A percentile compares a stretch with the other conserved stretches of the same genome.
These are phyloP conservation scores for Umbilicaria muhlenbergii DNA, from an alignment of 495 filamentous ascomycete species.

Conservation along the genomic window DNA sequence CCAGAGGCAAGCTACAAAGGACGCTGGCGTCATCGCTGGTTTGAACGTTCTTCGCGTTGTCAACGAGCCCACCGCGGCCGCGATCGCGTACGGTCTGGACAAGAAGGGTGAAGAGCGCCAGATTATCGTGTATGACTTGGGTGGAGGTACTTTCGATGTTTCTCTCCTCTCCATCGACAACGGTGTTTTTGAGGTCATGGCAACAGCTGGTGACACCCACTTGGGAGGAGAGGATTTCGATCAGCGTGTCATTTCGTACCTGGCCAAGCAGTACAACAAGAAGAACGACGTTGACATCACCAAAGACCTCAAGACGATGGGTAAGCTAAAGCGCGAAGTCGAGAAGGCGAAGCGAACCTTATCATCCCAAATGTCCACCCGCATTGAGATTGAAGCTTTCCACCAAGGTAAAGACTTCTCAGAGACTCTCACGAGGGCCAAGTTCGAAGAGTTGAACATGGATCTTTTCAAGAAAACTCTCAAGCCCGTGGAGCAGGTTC, in stretches of 20 bases:
- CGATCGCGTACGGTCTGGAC: slow-evolving; percentile 78
- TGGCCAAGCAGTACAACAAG: slow-evolving; percentile 99
- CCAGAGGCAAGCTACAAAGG: slow-evolving; percentile 96
- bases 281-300: slow-evolving; percentile 84
- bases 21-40: slow-evolving; percentile 86
- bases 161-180: slow-evolving; percentile 93
- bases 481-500: slow-evolving; percentile 95
- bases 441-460: slow-evolving; percentile 98
- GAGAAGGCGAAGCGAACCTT: slow-evolving; percentile 99
- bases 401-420: slow-evolving; percentile 95
- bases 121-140: slow-evolving; percentile 94
- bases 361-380: slow-evolving; percentile 94
- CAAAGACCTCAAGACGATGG: slow-evolving; percentile 97
- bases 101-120: slow-evolving; percentile 75
- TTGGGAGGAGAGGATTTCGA: slow-evolving; percentile 99
- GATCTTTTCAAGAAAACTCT: slow-evolving; percentile 98
- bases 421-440: slow-evolving; percentile 93
- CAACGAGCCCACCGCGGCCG: slow-evolving; percentile 84
- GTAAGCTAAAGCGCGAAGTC: slow-evolving; percentile 98
- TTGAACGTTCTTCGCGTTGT: slow-evolving; percentile 96
- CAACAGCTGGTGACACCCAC: slow-evolving; percentile 98
- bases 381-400: slow-evolving; percentile 97
- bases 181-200: slow-evolving; percentile 94
- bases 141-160: slow-evolving; percentile 99
- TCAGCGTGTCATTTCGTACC: slow-evolving; percentile 92